phyloP scores from a whole-genome alignment of 805 yeast species.

The Lipomyces mesembrius region DNA sequence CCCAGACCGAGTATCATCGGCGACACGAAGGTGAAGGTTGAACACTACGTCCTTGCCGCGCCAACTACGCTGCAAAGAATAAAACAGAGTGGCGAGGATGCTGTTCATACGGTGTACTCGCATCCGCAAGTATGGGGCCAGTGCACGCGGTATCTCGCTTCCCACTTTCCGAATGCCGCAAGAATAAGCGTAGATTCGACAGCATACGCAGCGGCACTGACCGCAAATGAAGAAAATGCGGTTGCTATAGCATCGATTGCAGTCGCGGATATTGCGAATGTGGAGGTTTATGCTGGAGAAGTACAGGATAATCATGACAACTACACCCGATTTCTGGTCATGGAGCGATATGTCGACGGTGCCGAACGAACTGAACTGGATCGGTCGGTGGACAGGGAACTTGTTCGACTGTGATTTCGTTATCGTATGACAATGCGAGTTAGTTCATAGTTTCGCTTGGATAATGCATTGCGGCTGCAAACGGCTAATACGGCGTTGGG shows the following conservation, averaged over 20 bases:
- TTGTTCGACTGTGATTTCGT: background rate
- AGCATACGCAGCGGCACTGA: slow-evolving; percentile 78
- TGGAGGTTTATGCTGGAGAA: slow-evolving; percentile 58
- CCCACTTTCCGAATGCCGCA: slow-evolving; percentile 48
- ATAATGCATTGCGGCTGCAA: background rate
- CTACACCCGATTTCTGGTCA: slow-evolving; percentile 81
- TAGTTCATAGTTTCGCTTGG: background rate
- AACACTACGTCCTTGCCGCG: slow-evolving; percentile 68
- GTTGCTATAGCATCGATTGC: slow-evolving; percentile 77
- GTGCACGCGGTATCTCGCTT: slow-evolving; percentile 59
- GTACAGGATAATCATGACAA: slow-evolving; percentile 77
- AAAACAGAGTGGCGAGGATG: slow-evolving; percentile 30
- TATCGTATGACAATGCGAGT: no score
- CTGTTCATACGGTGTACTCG: slow-evolving; percentile 68
- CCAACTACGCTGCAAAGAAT: slow-evolving; percentile 16
- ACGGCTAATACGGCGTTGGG: background rate
- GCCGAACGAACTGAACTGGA: slow-evolving; percentile 17
- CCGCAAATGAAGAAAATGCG: slow-evolving; percentile 50
- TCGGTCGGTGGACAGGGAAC: slow-evolving; percentile 1
- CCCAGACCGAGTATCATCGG: slow-evolving; percentile 57
- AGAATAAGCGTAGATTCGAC: slow-evolving; percentile 77
- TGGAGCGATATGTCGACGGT: slow-evolving; percentile 19
- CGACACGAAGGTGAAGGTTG: slow-evolving; percentile 81
- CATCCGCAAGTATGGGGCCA: slow-evolving; percentile 99
- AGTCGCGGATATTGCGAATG: slow-evolving; percentile 64